Evolutionary conservation across 805 yeast species (phyloP), one percentile per base, ranked within the genome.

Genomic region (Lipomyces oligophaga): DNA sequence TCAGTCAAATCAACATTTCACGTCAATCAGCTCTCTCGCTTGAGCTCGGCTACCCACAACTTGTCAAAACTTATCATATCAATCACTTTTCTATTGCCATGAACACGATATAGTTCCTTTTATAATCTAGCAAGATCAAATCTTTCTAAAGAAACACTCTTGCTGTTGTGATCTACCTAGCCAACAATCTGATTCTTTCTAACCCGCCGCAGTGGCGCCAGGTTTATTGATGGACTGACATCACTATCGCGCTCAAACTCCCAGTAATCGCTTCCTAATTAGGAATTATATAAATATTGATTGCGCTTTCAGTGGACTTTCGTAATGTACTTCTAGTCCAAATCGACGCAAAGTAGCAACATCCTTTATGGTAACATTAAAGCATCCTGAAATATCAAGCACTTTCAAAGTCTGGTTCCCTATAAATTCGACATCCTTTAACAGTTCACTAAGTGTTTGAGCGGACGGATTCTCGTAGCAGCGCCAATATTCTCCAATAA

Each of bases 401-500:
- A 35, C 36, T 27, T 24, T n/a, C 24, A 42, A 19, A 15, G 32
- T 15, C 11, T 32, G 26, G 25, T 42, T 36, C 31, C 36, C 26
- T 25, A 42, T 19, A 7, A 16, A n/a, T 4, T 15, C 7, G 22
- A 16, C 41, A 19, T 16, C 46, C 5, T 35, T 18, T 20, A 42
- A 16, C 36, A 42, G 41, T 25, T 35, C 41, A 19, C 40, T 42
- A 40, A 42, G 16, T 15, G 19, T 28, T 18, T 18, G 3, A 18
- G 32, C 41, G 16, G 30, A 25, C 22, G 46, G 41, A 10, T 31
- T 18, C 18, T 27, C 35, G 10, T 21, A 27, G 32, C 31, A 36
- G 22, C 46, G 40, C 13, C 19, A 31, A 26, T 32, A 42, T 33
- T 42, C 46, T 20, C 46, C 46, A n/a, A 42, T 30, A 6, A 42